phyloP scores from a whole-genome alignment of 192 early-diverging fungal genomes.

The Linnemannia exigua region DNA sequence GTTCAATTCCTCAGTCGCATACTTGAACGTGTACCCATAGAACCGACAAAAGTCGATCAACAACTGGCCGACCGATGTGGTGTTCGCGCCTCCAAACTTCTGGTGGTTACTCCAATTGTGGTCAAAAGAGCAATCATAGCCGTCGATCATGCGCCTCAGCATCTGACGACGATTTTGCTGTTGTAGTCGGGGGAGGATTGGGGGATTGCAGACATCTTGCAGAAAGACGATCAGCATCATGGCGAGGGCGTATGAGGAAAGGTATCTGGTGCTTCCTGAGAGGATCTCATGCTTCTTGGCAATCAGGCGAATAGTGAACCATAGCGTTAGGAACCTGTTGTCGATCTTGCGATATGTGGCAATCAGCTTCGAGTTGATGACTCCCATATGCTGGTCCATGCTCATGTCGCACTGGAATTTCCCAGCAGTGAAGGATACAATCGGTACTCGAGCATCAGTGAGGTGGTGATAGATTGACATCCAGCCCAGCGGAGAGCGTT shows the following conservation, averaged over 20 bases:
- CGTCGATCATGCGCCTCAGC: background rate
- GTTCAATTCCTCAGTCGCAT: background rate
- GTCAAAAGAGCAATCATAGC: conserved; percentile 7
- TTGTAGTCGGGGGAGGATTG: conserved; percentile 12
- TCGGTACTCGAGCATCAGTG: background rate
- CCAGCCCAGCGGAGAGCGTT: background rate
- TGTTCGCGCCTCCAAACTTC: background rate
- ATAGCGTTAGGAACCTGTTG: background rate
- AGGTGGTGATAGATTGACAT: background rate
- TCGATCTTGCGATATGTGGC: conserved; percentile 17
- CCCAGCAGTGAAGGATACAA: background rate
- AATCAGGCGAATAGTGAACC: conserved; percentile 6
- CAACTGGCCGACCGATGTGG: background rate
- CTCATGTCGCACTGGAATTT: conserved; percentile 6
- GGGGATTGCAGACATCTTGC: background rate
- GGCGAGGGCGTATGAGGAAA: conserved; percentile 10
- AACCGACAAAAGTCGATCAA: background rate
- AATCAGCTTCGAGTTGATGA: conserved; percentile 18
- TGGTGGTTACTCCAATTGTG: background rate
- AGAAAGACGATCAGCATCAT: conserved; percentile 24
- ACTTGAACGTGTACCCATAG: conserved; percentile 4
- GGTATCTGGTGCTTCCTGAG: background rate
- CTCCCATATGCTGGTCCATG: background rate
- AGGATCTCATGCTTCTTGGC: conserved; percentile 11
- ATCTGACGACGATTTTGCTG: background rate